phyloP scores from a whole-genome alignment of 352 stramenopile species.

The Achlya hypogyna region DNA sequence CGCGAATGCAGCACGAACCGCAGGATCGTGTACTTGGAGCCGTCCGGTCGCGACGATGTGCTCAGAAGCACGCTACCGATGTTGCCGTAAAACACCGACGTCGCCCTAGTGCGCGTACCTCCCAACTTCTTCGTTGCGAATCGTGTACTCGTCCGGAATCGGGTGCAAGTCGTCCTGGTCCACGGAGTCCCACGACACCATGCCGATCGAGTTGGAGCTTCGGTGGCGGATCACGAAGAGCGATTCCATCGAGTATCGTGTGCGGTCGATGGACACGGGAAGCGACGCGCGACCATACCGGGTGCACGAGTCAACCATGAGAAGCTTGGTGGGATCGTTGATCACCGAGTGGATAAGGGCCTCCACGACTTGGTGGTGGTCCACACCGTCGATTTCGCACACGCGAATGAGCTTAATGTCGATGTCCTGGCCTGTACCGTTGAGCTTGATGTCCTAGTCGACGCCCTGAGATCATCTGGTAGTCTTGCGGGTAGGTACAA shows the following conservation, averaged over 20 bases:
- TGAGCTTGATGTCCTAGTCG: constrained; percentile 62
- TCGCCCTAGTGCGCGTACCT: constrained; percentile 31
- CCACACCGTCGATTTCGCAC: constrained; percentile 46
- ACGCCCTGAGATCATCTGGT: not conserved
- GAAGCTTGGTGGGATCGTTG: constrained; percentile 41
- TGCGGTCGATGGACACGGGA: constrained; percentile 48
- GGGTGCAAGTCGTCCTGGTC: constrained; percentile 58
- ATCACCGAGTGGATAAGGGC: constrained; percentile 66
- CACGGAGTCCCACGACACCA: constrained; percentile 69
- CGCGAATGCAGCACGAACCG: constrained; percentile 63
- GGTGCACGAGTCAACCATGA: constrained; percentile 67
- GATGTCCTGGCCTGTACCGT: constrained; percentile 66
- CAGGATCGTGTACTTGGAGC: constrained; percentile 33
- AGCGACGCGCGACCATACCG: constrained; percentile 69
- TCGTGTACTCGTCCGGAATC: constrained; percentile 36
- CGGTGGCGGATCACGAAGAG: constrained; percentile 62
- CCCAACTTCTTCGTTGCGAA: constrained; percentile 72
- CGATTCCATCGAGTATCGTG: constrained; percentile 63
- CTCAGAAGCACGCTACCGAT: constrained; percentile 23
- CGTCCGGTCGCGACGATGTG: constrained; percentile 56
- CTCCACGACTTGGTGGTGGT: constrained; percentile 55
- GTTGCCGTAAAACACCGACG: not conserved
- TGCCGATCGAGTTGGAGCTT: constrained; percentile 38
- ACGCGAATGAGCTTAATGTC: constrained; percentile 72
- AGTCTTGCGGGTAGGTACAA: constrained; percentile 32